Base-by-base conservation (phyloP, 2,329 filamentous ascomycete genomes). In the Hypoxylon rubiginosum region DNA sequence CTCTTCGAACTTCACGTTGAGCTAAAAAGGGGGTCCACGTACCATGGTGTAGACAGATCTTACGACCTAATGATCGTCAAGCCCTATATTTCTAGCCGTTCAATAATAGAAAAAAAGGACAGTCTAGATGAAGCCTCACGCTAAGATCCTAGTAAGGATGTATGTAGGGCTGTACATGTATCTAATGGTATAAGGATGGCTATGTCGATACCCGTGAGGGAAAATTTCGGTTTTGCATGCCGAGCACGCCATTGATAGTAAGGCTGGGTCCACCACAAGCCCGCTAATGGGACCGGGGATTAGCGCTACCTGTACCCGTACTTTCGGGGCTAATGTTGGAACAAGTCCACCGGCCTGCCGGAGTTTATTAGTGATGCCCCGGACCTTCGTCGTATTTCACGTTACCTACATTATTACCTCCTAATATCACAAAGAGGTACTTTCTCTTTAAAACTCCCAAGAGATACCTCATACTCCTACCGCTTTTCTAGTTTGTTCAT, bases 231-330 rank as follows among this genome's bases (percentile, higher is more conserved):
- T 28, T 67, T 67, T 58, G 24, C 51, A 51, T 64, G 24, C 49
- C 64, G 58, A 62, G 62, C 66, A 68, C 66, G 66, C 66, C 51
- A 68, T 68, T 28, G 19, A 52, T 58, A 55, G 54, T 39, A 9
- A 41, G 34, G 46, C 26, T 51, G 39, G 62, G 17, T 41, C 65
- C 62, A 62, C 58, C 55, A 52, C 19, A 26, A 63, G 30, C 34
- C 58, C 61, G 64, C 52, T 66, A 62, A 56, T 26, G 30, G 11
- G 43, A 55, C 43, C 55, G 26, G 45, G 43, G 15, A 41, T 56
- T 55, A 62, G 63, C 53, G 57, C 34, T 62, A 52, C 17, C 53
- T 45, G 58, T 32, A 45, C 49, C 63, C 53, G 58, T 51, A 58
- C 9, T 2, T 15, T 46, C 21, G 43, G 21, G 17, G 17, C 43